A percentile compares a stretch with the other conserved stretches of the same genome.
These are phyloP conservation scores for Volvox africanus DNA, from an alignment of 139 green algal species.

Conservation along the genomic window DNA sequence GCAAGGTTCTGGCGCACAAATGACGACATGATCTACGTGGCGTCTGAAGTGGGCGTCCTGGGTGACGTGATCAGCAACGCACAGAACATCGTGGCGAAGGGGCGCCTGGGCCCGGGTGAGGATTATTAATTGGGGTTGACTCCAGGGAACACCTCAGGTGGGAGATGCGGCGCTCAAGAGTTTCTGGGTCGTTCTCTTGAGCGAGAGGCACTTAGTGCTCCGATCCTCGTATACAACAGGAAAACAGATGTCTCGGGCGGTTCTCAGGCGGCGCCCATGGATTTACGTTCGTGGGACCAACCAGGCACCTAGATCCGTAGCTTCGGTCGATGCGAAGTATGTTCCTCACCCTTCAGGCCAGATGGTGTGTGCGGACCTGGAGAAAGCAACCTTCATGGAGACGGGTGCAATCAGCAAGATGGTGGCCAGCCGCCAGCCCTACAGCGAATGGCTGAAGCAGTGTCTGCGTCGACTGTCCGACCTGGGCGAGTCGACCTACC, in stretches of 20 bases:
- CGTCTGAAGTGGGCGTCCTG: conserved; percentile 97
- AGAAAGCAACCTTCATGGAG: conserved; percentile 87
- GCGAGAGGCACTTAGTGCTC: too few species aligned
- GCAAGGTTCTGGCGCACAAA: conserved; percentile 96
- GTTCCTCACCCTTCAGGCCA: conserved; percentile 68
- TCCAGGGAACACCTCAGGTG: too few species aligned
- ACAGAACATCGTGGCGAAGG: conserved; percentile 90
- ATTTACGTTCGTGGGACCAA: too few species aligned
- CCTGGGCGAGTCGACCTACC: conserved; percentile 57
- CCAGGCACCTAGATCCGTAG: too few species aligned
- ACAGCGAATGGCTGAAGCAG: conserved; percentile 88
- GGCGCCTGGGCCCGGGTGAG: conserved; percentile 90
- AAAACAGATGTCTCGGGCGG: too few species aligned
- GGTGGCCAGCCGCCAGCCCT: conserved; percentile 83
- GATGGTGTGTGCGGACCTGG: conserved; percentile 94
- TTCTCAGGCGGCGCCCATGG: too few species aligned
- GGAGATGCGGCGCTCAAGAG: too few species aligned
- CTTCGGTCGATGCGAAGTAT: too few species aligned
- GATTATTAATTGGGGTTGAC: too few species aligned
- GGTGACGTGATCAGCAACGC: conserved; percentile 91
- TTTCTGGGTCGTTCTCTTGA: too few species aligned
- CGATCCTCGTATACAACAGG: too few species aligned
- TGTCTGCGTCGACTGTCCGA: conserved; percentile 57
- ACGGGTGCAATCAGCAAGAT: conserved; percentile 87
- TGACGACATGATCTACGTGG: conserved; percentile 98